Percentiles rank a stretch among this genome's conserved stretches.
These are phyloP conservation scores for Pleurotus giganteus DNA, from an alignment of 768 basidiomycete species.

Conservation along the genomic window DNA sequence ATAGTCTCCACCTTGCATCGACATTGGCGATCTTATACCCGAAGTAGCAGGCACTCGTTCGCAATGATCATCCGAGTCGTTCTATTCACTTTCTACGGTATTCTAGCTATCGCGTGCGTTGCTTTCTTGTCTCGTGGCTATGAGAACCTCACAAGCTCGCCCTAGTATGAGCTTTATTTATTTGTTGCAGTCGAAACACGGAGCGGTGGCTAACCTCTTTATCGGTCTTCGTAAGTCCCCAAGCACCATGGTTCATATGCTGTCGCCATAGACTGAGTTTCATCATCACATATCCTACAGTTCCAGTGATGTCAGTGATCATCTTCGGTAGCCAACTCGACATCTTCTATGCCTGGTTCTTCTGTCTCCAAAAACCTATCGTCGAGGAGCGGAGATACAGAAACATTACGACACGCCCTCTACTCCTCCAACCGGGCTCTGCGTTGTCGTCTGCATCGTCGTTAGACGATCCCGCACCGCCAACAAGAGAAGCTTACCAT, in stretches of 20 bases:
- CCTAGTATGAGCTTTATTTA: slow-evolving; percentile 4
- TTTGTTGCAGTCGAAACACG: not conserved
- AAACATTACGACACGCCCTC: not conserved
- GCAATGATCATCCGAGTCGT: slow-evolving; percentile 4
- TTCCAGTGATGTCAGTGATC: not conserved
- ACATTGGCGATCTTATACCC: not conserved
- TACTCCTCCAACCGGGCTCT: not conserved
- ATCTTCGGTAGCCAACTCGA: slow-evolving; percentile 6
- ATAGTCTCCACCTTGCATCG: not conserved
- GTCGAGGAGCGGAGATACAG: not conserved
- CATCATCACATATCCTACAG: not conserved
- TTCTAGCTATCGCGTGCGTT: not conserved
- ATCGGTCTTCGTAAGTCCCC: slow-evolving; percentile 1
- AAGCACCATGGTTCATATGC: not conserved
- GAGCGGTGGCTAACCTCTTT: not conserved
- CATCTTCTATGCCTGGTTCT: slow-evolving; percentile 6
- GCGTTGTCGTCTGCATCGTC: not conserved
- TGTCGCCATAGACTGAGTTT: not conserved
- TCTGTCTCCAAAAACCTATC: not conserved
- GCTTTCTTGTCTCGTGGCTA: not conserved
- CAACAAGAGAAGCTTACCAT: not conserved
- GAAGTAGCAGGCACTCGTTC: not conserved
- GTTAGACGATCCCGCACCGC: not conserved
- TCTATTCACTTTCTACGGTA: not conserved
- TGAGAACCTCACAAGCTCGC: not conserved